Evolutionary conservation across 169 alveolate species (phyloP).

Genomic region (Amoebophrya sp.): DNA sequence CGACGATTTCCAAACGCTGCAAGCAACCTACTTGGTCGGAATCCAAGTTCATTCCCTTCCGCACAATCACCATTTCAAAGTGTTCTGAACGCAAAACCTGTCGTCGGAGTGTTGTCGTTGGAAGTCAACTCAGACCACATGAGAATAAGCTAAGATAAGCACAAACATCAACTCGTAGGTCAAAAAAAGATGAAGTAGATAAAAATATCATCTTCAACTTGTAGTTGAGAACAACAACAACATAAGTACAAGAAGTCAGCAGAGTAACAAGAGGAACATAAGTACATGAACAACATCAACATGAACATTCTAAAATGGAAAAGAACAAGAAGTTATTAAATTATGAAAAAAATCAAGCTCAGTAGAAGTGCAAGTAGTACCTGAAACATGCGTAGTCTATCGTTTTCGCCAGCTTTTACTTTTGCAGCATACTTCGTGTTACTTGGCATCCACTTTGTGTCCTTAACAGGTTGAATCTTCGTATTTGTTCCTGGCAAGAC

Average conservation of each 20-base stretch:
- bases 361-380: background rate
- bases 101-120: too few species aligned
- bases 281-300: background rate
- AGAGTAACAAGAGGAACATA: background rate
- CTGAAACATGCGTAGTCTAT: background rate
- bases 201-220: background rate
- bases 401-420: background rate
- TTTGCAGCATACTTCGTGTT: background rate
- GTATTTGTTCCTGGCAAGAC: background rate
- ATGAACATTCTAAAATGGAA: background rate
- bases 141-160: too few species aligned
- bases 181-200: too few species aligned
- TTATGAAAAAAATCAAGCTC: background rate
- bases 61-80: slow-evolving; percentile 12
- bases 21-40: background rate
- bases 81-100: background rate
- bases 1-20: background rate
- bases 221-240: background rate
- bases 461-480: background rate
- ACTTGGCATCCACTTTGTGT: background rate
- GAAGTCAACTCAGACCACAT: too few species aligned
- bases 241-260: background rate
- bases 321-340: background rate
- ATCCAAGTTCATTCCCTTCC: background rate
- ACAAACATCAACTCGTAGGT: too few species aligned